Base-by-base conservation (phyloP, 805 yeast species). In the Candida dajiaensis region DNA sequence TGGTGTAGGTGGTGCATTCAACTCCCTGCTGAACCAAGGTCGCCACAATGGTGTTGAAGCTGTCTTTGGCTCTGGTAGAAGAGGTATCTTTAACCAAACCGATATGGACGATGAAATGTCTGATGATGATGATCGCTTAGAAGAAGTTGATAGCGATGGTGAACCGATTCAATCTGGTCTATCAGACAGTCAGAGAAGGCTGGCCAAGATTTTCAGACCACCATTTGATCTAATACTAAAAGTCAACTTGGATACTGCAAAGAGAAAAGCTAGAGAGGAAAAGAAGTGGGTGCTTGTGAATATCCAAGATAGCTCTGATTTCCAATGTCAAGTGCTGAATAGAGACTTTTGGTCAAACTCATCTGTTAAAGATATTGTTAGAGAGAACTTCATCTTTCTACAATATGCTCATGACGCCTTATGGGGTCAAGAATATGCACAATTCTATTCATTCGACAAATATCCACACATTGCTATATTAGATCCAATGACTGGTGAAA, bases 401-500 rank as follows among this genome's bases (percentile, higher is more conserved):
- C 99, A 94, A 64, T 92, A 85, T 62, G 89, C 85, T 50, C 74
- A 73, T 43, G 95, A 86, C 57, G 82, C 94, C 2, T 77, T 78
- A 8, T 81, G 78, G 49, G 98, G 97, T 2, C 72, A 73, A 51
- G 76, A 74, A 50, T 94, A 88, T 62, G 57, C 73, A 18, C 81
- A 84, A 51, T 83, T 85, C 57, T 90, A 94, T 63, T 83, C 84
- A 3, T 74, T 86, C 40, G 66, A 71, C 2, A 77, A 74, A 21
- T 84, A 69, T 61, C 99, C 99, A 1, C 97, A 94, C 62, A 81
- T 94, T 38, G 86, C 97, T 1, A 86, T 94, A 36, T 63, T 94
- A 42, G 99, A 94, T 59, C 97, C 99, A 2, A 80, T 90, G 62
- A 94, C 99, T 0, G 98, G 98, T 20, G 99, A 94, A 65, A 74